Conservation (phyloP, 192 early-diverging fungal species). For the Phycomyces blakesleeanus region DNA sequence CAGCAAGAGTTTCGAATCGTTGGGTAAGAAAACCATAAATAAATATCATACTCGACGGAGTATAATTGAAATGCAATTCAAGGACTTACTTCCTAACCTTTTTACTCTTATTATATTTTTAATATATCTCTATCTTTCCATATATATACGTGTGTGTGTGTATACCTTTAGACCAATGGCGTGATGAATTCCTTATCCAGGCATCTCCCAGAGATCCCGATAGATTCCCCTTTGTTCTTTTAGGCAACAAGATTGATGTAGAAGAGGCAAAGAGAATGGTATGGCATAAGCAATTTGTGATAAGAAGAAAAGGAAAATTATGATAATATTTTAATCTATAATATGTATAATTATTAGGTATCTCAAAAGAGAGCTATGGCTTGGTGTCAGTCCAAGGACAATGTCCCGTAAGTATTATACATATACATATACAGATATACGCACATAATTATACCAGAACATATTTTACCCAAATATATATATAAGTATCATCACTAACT, state of each 20-base stretch:
- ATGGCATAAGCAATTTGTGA: conserved; percentile 11
- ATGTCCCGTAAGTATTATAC: conserved; percentile 70
- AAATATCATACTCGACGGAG: too few species aligned
- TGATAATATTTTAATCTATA: conserved; percentile 3
- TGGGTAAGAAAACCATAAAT: conserved; percentile 79
- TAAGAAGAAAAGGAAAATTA: neutral
- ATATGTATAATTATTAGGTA: conserved; percentile 54
- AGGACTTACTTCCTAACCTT: too few species aligned
- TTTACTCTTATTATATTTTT: too few species aligned
- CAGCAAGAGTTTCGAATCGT: conserved; percentile 87
- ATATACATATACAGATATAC: too few species aligned
- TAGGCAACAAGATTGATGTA: conserved; percentile 99
- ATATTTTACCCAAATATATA: too few species aligned
- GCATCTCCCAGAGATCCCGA: conserved; percentile 91
- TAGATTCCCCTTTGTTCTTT: conserved; percentile 98
- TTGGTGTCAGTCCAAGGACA: conserved; percentile 95
- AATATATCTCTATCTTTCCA: too few species aligned
- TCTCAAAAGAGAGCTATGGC: conserved; percentile 91
- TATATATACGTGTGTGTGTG: too few species aligned
- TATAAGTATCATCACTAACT: too few species aligned
- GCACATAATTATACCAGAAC: too few species aligned
- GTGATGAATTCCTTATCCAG: conserved; percentile 98
- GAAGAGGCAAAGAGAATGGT: conserved; percentile 91
- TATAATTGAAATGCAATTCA: too few species aligned
- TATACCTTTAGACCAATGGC: conserved; percentile 79